A percentile compares a stretch with the other conserved stretches of the same genome.
These are phyloP conservation scores for Carex cristatella DNA, from an alignment of 176 grass and related monocot genomes.

Conservation along the genomic window DNA sequence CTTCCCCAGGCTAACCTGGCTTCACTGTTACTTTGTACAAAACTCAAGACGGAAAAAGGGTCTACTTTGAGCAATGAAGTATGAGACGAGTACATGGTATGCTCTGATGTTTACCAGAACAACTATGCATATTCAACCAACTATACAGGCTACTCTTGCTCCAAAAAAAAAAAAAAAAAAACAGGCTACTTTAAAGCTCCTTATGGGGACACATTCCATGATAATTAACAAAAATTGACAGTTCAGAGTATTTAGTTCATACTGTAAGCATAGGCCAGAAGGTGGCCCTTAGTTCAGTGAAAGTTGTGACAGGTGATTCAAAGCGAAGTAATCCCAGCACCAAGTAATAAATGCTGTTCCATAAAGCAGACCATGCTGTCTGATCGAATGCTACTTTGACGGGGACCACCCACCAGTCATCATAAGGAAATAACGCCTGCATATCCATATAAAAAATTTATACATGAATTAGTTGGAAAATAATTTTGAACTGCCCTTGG, in stretches of 20 bases:
- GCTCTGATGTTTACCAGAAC: not conserved
- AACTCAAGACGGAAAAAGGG: not conserved
- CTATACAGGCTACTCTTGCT: no score
- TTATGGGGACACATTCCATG: not conserved
- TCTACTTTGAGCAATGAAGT: not conserved
- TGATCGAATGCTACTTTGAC: constrained; percentile 89
- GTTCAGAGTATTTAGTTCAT: constrained; percentile 25
- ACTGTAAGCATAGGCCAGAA: constrained; percentile 98
- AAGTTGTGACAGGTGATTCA: constrained; percentile 71
- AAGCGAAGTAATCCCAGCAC: constrained; percentile 66
- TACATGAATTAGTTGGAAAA: not conserved
- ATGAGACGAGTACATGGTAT: not conserved
- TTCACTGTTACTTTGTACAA: not conserved
- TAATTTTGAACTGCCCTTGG: not conserved
- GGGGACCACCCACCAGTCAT: constrained; percentile 95
- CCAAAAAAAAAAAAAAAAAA: no score
- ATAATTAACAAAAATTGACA: not conserved
- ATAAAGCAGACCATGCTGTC: constrained; percentile 76
- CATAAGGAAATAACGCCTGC: constrained; percentile 77
- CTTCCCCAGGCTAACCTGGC: no score
- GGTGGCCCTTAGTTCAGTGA: constrained; percentile 66
- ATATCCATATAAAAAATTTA: not conserved
- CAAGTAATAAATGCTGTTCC: constrained; percentile 95
- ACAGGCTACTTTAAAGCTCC: no score
- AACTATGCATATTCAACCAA: not conserved